Percentiles rank a stretch among this genome's conserved stretches.
These are phyloP conservation scores for Quercus alba DNA, from an alignment of 306 rosid species.

Conservation along the genomic window DNA sequence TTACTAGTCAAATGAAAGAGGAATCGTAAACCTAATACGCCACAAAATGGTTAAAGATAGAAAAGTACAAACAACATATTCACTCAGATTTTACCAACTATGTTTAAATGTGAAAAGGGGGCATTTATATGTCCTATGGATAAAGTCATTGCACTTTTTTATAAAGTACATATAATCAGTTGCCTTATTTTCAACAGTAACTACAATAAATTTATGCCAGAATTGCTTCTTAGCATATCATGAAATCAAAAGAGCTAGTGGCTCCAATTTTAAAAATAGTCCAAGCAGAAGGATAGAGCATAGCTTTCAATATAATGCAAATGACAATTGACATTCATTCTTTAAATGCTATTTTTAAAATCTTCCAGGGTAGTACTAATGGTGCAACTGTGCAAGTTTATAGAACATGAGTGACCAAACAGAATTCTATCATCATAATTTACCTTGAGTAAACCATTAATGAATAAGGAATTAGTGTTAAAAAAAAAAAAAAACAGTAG, in stretches of 20 bases:
- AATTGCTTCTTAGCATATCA: neutral
- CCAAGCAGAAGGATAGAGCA: neutral
- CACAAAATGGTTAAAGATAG: neutral
- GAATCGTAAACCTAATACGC: neutral
- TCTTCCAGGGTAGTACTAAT: neutral
- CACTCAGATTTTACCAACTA: neutral
- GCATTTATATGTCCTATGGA: neutral
- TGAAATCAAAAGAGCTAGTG: neutral
- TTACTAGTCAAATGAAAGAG: neutral
- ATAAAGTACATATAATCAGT: neutral
- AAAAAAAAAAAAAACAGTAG: neutral
- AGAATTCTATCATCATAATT: neutral
- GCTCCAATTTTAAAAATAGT: neutral
- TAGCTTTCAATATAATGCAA: conserved; percentile 1
- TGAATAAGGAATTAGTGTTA: neutral
- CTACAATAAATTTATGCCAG: neutral
- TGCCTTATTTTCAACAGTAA: neutral
- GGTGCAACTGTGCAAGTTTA: neutral
- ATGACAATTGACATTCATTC: neutral
- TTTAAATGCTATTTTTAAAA: neutral
- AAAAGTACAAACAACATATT: neutral
- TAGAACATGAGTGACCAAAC: neutral
- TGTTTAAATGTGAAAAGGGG: neutral
- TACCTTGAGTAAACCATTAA: neutral
- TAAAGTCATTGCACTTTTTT: neutral